Percentiles rank a stretch among this genome's conserved stretches.
phyloP scores from a whole-genome alignment of 331 rosid species.

The Stylosanthes scabra region DNA sequence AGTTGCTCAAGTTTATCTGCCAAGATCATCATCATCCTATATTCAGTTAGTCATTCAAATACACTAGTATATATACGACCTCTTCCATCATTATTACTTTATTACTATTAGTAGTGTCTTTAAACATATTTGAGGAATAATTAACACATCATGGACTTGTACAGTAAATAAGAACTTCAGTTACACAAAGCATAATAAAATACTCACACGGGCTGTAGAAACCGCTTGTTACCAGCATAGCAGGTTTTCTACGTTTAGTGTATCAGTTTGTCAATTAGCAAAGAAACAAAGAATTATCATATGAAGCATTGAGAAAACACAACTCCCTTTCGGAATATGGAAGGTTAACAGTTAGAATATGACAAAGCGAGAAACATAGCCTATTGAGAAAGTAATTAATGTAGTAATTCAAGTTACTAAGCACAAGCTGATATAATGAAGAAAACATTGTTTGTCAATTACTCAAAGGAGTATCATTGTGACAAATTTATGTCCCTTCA shows the following conservation, averaged over 20 bases:
- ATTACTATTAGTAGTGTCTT: too few species aligned
- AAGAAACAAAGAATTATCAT: not conserved
- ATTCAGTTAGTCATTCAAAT: constrained; percentile 35
- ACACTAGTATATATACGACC: constrained; percentile 11
- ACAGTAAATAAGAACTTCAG: constrained; percentile 7
- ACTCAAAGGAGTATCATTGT: not conserved
- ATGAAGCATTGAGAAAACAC: constrained; percentile 22
- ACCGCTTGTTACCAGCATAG: not conserved
- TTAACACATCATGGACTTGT: not conserved
- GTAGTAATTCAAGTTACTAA: too few species aligned
- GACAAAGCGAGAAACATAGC: not conserved
- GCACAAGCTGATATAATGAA: too few species aligned
- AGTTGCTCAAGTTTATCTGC: constrained; percentile 70
- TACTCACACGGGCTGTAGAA: constrained; percentile 10
- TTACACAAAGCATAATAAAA: not conserved
- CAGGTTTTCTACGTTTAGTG: not conserved
- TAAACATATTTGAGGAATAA: not conserved
- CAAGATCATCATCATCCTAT: constrained; percentile 32
- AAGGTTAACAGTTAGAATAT: not conserved
- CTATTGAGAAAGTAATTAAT: too few species aligned
- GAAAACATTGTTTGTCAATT: not conserved
- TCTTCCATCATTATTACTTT: not conserved
- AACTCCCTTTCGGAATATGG: not conserved
- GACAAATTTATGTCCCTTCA: not conserved
- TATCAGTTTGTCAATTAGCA: constrained; percentile 4